Conservation (phyloP, 2,329 filamentous ascomycete genomes). For the Aureobasidium namibiae region DNA sequence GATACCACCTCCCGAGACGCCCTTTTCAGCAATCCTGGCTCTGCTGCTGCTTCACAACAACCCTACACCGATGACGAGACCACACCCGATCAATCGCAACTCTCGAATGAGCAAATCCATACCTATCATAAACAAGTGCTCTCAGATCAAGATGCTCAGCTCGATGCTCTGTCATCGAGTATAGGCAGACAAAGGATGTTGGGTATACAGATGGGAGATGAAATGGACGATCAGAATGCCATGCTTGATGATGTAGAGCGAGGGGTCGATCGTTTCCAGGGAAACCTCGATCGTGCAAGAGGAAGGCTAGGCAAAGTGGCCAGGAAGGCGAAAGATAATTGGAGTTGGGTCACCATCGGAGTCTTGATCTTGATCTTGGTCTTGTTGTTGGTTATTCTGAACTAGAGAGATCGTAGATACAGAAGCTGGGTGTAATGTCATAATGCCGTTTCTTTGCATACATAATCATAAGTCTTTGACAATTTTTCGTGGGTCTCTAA, state of each 20-base stretch:
- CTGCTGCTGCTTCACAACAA: conserved; percentile 28
- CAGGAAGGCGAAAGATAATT: conserved; percentile 70
- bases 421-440: background rate
- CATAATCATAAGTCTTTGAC: too few species aligned
- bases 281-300: conserved; percentile 65
- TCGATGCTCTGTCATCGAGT: conserved; percentile 55
- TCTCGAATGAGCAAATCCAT: conserved; percentile 81
- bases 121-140: conserved; percentile 73
- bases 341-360: conserved; percentile 77
- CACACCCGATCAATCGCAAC: conserved; percentile 43
- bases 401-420: background rate
- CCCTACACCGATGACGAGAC: conserved; percentile 53
- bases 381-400: conserved; percentile 52
- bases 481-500: background rate
- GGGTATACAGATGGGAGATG: conserved; percentile 91
- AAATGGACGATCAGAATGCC: conserved; percentile 82
- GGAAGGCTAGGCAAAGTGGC: conserved; percentile 64
- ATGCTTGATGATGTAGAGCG: conserved; percentile 85
- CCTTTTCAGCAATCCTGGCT: conserved; percentile 38
- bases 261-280: conserved; percentile 71
- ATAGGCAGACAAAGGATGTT: conserved; percentile 87
- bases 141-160: conserved; percentile 82
- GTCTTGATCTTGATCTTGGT: conserved; percentile 72
- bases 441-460: background rate
- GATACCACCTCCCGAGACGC: conserved; percentile 45